Base-by-base conservation (phyloP, 2,329 filamentous ascomycete species). In the Pseudovirgaria hyperparasitica region DNA sequence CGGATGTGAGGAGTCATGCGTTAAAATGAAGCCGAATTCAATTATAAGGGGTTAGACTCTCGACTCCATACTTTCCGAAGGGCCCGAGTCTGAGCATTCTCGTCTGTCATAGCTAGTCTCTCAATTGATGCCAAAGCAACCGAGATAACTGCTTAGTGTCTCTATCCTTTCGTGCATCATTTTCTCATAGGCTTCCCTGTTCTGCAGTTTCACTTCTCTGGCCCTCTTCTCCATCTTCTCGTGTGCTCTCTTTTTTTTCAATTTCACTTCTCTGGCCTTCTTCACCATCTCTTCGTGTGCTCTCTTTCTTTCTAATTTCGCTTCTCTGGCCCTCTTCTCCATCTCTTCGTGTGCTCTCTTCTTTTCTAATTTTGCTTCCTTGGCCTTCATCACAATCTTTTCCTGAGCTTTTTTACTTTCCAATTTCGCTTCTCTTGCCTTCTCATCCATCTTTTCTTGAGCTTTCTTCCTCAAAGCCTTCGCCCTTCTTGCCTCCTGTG, bases 261-360 rank as follows among this genome's bases (percentile, higher is more conserved):
- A 11, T 87, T 41, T 93, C 87, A 12, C 66, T 93, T 92, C 54
- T 69, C 82, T 1, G 59, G 92, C 41, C 22, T 23, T 23, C 15
- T 23, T 13, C 22, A 12, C n/a, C 15, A 6, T 23, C 11, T 6
- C n/a, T 11, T 23, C 11, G n/a, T 23, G 6, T 11, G 11, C n/a
- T 11, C 6, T 11, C 22, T 23, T 13, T 13, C 15, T 11, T n/a
- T 23, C 15, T 23, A 13, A n/a, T 11, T 23, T 23, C 11, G 11
- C 15, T 11, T 13, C 6, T 11, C 15, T 23, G 11, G n/a, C 22
- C 22, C n/a, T 23, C 15, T 23, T 23, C 22, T 11, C 6, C 15
- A 12, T 23, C 15, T 8, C 22, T 13, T 23, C 15, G 8, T 23
- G 8, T 13, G 11, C 22, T 11, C n/a, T 23, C 11, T 6, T 13